These are phyloP conservation scores for Backusella tuberculispora DNA, from an alignment of 192 early-diverging fungal genomes.

Conservation along the genomic window DNA sequence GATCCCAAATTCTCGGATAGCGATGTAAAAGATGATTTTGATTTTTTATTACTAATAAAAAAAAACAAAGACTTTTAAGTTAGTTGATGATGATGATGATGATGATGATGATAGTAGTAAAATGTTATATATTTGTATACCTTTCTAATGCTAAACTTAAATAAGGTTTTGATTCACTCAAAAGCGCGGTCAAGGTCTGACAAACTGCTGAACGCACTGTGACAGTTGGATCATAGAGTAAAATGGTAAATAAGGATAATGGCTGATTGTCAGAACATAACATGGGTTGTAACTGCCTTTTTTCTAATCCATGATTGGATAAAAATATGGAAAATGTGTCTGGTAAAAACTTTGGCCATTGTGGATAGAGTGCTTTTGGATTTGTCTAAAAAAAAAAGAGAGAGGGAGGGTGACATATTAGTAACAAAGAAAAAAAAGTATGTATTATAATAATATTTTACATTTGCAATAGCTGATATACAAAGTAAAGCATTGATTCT, in stretches of 20 bases:
- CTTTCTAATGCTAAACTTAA: slow-evolving; percentile 57
- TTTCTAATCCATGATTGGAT: slow-evolving; percentile 20
- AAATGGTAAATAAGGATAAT: slow-evolving; percentile 49
- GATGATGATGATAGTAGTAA: neutral
- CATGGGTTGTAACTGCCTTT: neutral
- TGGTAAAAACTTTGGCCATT: slow-evolving; percentile 59
- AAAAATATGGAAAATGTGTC: slow-evolving; percentile 37
- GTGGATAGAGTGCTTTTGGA: slow-evolving; percentile 53
- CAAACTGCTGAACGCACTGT: slow-evolving; percentile 54
- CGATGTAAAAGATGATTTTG: slow-evolving; percentile 53
- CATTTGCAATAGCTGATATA: slow-evolving; percentile 51
- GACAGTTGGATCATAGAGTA: slow-evolving; percentile 50
- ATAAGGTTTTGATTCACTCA: slow-evolving; percentile 58
- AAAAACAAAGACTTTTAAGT: neutral
- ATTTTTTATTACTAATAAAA: slow-evolving; percentile 11
- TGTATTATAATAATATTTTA: neutral
- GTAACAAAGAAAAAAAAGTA: no score
- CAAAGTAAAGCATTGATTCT: slow-evolving; percentile 58
- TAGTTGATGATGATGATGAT: neutral
- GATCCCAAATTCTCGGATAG: slow-evolving; percentile 46
- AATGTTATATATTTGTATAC: neutral
- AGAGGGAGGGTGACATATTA: neutral
- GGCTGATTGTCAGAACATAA: slow-evolving; percentile 35
- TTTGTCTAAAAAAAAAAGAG: slow-evolving; percentile 33
- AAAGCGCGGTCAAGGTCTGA: slow-evolving; percentile 45